Evolutionary conservation across 2,329 filamentous ascomycete species (phyloP), one percentile per base, ranked within the genome.

Genomic region (Alternaria sp.): DNA sequence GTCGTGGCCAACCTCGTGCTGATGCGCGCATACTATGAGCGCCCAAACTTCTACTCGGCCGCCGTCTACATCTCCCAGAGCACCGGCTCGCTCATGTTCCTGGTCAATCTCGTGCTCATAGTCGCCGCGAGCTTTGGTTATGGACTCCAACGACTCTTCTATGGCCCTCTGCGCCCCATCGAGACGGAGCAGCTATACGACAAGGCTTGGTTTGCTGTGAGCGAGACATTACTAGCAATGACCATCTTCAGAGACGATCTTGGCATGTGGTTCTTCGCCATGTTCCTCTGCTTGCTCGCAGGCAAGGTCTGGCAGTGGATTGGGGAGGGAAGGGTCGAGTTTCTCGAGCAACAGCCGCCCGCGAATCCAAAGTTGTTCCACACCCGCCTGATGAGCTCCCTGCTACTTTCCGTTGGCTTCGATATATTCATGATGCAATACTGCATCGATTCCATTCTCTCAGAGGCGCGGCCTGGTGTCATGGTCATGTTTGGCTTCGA

Each of bases 401-500:
- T 99, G 48, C 74, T 91, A 2, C 79, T 97, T 54, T 94, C 94
- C 65, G 85, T 97, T 60, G 69, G 88, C 16, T 97, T 97, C 81
- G 91, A 97, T 74, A 77, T 89, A 25, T 90, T 86, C 76, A 89
- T 99, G 81, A 88, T 97, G 66, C 86, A 85, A 50, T 97, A 97
- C 78, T 90, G 91, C 60, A 85, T 97, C 63, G 87, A 89, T 28
- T 92, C 91, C 0, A 94, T 98, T 32, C 89, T 97, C 51, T 89
- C 92, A 59, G 90, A 96, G 75, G 92, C 94, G 2, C 86, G 91
- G n/a, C 93, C 94, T 0, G 95, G 96, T 60, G 98, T 99, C 92
- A 99, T 98, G 93, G 93, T 99, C 65, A 98, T 99, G 93, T 99
- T 99, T 74, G 89, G 96, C 6, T 99, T 99, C 71, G 95, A 99